A percentile compares a stretch with the other conserved stretches of the same genome.
Conservation (phyloP, 2,329 filamentous ascomycete species). For the Grosmannia huntii region DNA sequence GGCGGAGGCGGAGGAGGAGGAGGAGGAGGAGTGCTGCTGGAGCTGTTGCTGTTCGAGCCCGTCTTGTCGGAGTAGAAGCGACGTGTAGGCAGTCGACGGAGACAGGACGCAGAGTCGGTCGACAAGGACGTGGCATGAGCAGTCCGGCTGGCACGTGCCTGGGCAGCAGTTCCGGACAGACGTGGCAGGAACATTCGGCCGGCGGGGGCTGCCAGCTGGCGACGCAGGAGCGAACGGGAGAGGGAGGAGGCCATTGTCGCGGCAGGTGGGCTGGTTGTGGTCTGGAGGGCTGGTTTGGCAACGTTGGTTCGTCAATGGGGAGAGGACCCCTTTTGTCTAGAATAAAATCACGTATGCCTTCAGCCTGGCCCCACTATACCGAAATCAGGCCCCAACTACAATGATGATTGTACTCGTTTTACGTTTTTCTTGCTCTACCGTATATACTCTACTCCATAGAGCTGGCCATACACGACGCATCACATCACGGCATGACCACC, state of each 20-base stretch:
- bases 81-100: not conserved
- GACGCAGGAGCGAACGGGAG: not conserved
- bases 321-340: too few species aligned
- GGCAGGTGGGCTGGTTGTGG: not conserved
- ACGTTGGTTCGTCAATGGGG: too few species aligned
- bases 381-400: too few species aligned
- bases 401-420: too few species aligned
- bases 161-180: not conserved
- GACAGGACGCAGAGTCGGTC: not conserved
- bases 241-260: not conserved
- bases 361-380: too few species aligned
- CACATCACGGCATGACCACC: too few species aligned
- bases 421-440: too few species aligned
- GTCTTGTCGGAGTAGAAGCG: not conserved
- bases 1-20: constrained; percentile 11
- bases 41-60: not conserved
- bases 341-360: too few species aligned
- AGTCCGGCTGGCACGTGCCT: not conserved
- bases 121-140: not conserved
- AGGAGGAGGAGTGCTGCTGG: too few species aligned
- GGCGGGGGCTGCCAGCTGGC: not conserved
- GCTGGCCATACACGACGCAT: too few species aligned
- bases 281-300: too few species aligned
- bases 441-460: too few species aligned
- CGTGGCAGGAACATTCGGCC: not conserved